A percentile compares a stretch with the other conserved stretches of the same genome.
Conservation (phyloP, 192 early-diverging fungal genomes). For the Geranomyces variabilis region DNA sequence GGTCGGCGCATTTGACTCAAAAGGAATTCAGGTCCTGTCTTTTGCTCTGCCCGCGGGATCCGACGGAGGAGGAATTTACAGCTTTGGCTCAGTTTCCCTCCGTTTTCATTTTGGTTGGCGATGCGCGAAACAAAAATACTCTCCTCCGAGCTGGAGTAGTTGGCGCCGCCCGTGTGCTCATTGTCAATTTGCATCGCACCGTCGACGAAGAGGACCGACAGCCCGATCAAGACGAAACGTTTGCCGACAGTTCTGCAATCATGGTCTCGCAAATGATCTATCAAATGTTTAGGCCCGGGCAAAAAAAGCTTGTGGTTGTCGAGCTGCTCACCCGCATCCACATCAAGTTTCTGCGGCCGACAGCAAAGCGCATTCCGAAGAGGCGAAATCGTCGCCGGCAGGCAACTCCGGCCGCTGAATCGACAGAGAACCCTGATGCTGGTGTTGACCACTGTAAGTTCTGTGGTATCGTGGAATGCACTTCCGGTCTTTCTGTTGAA, state of each 20-base stretch:
- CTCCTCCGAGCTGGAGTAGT: conserved; percentile 37
- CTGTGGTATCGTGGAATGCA: conserved; percentile 18
- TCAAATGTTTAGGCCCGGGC: conserved; percentile 13
- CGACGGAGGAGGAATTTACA: conserved; percentile 40
- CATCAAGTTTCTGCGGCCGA: conserved; percentile 60
- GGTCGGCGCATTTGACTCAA: conserved; percentile 35
- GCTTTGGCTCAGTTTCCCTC: conserved; percentile 40
- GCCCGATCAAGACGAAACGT: conserved; percentile 11
- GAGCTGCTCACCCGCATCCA: conserved; percentile 53
- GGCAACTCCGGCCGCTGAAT: conserved; percentile 30
- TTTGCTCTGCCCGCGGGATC: conserved; percentile 33
- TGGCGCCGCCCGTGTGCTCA: conserved; percentile 32
- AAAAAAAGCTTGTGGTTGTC: conserved; percentile 30
- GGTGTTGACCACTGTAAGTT: not conserved
- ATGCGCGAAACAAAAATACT: conserved; percentile 36
- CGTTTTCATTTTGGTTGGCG: conserved; percentile 46
- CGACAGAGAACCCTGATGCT: conserved; percentile 10
- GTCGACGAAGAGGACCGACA: not conserved
- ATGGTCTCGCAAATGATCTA: conserved; percentile 33
- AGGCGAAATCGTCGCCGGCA: conserved; percentile 38
- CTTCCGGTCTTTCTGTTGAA: no score
- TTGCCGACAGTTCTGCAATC: conserved; percentile 31
- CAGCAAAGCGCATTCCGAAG: conserved; percentile 23
- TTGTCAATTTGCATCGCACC: conserved; percentile 16
- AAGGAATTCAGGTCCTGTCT: conserved; percentile 42